phyloP scores from a whole-genome alignment of 495 filamentous ascomycete genomes.

The Penicillium arizonense region DNA sequence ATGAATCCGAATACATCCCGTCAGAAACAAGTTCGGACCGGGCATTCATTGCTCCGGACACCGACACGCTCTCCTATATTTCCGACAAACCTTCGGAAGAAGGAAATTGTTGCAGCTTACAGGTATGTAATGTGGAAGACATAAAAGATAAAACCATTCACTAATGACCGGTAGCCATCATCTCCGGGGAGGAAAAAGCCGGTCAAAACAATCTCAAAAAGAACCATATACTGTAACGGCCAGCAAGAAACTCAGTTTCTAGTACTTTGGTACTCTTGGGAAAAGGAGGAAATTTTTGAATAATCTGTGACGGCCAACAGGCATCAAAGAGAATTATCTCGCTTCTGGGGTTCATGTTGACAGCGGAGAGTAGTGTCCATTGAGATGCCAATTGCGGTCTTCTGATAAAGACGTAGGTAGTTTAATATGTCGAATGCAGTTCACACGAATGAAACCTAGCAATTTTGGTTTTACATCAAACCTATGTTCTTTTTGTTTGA shows the following conservation, averaged over 20 bases:
- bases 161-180: no score
- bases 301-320: no score
- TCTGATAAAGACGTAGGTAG: no score
- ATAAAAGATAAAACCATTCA: no score
- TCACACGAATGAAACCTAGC: no score
- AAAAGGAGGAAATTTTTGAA: neutral
- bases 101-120: neutral
- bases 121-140: neutral
- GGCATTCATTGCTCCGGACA: slow-evolving; percentile 3
- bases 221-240: neutral
- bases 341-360: no score
- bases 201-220: slow-evolving; percentile 1
- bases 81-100: neutral
- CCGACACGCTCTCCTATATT: neutral
- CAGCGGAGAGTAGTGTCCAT: no score
- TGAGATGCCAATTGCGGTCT: no score
- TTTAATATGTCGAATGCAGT: no score
- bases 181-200: neutral
- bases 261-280: slow-evolving; percentile 5
- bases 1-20: neutral
- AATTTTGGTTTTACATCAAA: no score
- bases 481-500: no score
- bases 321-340: no score
- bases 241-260: neutral
- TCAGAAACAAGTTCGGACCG: slow-evolving; percentile 9